Evolutionary conservation across 1,284 basidiomycete species (phyloP).

Genomic region (Boletus sp.): DNA sequence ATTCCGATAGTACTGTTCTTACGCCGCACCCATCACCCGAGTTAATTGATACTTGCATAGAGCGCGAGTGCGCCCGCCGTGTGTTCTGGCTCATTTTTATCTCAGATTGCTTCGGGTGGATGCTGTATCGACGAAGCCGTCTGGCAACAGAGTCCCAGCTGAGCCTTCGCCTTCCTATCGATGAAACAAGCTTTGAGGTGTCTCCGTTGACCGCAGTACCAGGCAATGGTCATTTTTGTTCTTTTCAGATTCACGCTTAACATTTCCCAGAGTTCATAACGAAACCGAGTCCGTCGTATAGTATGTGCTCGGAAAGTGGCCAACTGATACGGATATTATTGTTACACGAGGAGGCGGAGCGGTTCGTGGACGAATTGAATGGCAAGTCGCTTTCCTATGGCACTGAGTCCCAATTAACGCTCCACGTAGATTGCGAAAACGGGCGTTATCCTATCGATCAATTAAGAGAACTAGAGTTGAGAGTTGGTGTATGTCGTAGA

Average conservation of each 20-base stretch:
- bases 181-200: slow-evolving; percentile 75
- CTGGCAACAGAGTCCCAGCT: slow-evolving; percentile 51
- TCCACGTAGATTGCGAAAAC: slow-evolving; percentile 21
- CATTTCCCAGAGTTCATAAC: slow-evolving; percentile 56
- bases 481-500: slow-evolving; percentile 24
- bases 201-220: slow-evolving; percentile 55
- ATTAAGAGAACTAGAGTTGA: slow-evolving; percentile 26
- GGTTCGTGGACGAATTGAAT: slow-evolving; percentile 37
- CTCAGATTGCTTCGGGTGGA: slow-evolving; percentile 46
- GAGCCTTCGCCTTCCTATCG: slow-evolving; percentile 63
- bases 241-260: slow-evolving; percentile 9
- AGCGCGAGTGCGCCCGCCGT: slow-evolving; percentile 67
- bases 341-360: slow-evolving; percentile 58
- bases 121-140: slow-evolving; percentile 48
- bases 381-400: slow-evolving; percentile 16
- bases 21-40: slow-evolving; percentile 48
- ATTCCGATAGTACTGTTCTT: slow-evolving; percentile 51
- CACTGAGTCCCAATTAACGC: slow-evolving; percentile 4
- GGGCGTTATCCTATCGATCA: slow-evolving; percentile 22
- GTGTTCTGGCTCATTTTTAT: slow-evolving; percentile 75
- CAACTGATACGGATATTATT: slow-evolving; percentile 64
- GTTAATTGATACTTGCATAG: slow-evolving; percentile 55
- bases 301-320: slow-evolving; percentile 57
- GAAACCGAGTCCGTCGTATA: slow-evolving; percentile 44
- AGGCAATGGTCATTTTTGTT: slow-evolving; percentile 40